phyloP scores from a whole-genome alignment of 2,329 filamentous ascomycete species.

The Podosphaera leucotricha region DNA sequence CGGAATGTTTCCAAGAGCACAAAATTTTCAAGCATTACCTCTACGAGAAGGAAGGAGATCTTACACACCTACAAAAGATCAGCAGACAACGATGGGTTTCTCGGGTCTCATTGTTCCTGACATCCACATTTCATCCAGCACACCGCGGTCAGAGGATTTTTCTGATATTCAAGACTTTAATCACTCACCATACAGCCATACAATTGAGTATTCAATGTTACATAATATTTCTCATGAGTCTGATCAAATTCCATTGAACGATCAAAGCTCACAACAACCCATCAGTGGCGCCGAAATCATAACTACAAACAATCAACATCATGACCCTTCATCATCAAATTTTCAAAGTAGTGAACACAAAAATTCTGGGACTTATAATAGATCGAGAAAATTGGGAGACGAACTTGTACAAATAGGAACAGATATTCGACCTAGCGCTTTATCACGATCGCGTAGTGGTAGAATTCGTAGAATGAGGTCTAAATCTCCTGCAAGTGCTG shows the following conservation, averaged over 20 bases:
- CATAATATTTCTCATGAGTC: constrained; percentile 22
- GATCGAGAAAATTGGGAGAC: constrained; percentile 31
- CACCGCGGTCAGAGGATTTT: constrained; percentile 4
- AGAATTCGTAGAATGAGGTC: constrained; percentile 25
- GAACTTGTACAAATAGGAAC: constrained; percentile 36
- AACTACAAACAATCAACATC: constrained; percentile 18
- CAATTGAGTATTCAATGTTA: constrained; percentile 7
- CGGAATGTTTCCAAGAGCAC: constrained; percentile 3
- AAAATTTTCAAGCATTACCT: constrained; percentile 3
- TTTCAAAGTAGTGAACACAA: constrained; percentile 31
- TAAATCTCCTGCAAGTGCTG: constrained; percentile 38
- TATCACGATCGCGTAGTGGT: constrained; percentile 29
- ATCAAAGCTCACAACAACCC: constrained; percentile 29
- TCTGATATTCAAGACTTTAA: constrained; percentile 6
- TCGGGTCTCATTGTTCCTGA: constrained; percentile 15
- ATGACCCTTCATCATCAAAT: constrained; percentile 23
- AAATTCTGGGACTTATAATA: constrained; percentile 15
- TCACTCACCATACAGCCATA: constrained; percentile 11
- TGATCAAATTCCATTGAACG: constrained; percentile 35
- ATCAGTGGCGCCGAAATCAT: constrained; percentile 23
- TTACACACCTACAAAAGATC: constrained; percentile 13
- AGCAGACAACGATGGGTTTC: constrained; percentile 15
- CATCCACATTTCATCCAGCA: constrained; percentile 13
- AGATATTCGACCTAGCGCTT: constrained; percentile 19
- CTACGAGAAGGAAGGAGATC: constrained; percentile 10